phyloP scores from a whole-genome alignment of 768 basidiomycete species.

The Boletus rubroflammeus region DNA sequence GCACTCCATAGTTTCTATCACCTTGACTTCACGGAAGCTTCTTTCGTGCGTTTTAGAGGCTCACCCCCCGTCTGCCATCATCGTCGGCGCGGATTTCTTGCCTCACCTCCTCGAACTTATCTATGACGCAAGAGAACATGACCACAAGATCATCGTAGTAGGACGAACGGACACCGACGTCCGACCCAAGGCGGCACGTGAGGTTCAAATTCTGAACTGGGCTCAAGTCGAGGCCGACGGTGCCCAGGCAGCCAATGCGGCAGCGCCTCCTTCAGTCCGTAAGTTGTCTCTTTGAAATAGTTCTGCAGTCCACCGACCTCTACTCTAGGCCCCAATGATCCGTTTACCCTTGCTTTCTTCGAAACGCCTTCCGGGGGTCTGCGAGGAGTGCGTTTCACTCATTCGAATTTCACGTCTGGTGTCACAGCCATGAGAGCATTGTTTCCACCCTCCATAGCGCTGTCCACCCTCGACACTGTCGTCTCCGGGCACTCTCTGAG shows the following conservation, averaged over 20 bases:
- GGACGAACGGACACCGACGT: conserved; percentile 53
- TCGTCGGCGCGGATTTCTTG: conserved; percentile 65
- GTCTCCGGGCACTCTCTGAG: conserved; percentile 71
- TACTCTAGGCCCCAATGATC: conserved; percentile 41
- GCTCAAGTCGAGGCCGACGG: conserved; percentile 69
- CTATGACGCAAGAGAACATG: conserved; percentile 53
- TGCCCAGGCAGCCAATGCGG: conserved; percentile 41
- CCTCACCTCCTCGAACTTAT: conserved; percentile 68
- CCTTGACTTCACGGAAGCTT: conserved; percentile 54
- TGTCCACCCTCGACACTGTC: conserved; percentile 73
- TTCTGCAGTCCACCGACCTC: background rate
- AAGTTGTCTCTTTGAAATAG: conserved; percentile 23
- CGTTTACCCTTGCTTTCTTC: conserved; percentile 69
- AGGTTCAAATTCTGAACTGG: conserved; percentile 61
- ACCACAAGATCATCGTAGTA: conserved; percentile 65
- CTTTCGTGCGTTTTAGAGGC: conserved; percentile 62
- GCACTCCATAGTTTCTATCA: conserved; percentile 65
- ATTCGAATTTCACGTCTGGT: conserved; percentile 85
- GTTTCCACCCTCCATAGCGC: conserved; percentile 65
- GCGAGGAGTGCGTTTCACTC: conserved; percentile 66
- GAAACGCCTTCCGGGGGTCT: conserved; percentile 48
- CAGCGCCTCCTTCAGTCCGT: conserved; percentile 51
- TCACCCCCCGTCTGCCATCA: conserved; percentile 69
- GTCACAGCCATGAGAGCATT: conserved; percentile 75
- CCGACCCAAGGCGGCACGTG: conserved; percentile 46